These are phyloP conservation scores for Podospora pseudocomata DNA, from an alignment of 495 filamentous ascomycete genomes.

Conservation along the genomic window DNA sequence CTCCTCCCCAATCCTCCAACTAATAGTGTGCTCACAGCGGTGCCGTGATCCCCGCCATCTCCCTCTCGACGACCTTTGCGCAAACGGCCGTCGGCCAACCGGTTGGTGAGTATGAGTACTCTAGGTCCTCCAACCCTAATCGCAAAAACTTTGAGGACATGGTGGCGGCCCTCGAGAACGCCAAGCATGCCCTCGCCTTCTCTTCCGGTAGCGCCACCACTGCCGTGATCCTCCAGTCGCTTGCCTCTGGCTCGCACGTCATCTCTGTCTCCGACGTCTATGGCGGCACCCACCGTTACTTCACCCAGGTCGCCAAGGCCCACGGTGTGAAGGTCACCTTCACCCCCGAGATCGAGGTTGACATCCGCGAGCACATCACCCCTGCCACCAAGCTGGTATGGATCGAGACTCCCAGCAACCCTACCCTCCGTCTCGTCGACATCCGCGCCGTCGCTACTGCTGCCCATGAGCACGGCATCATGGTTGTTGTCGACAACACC, in stretches of 20 bases:
- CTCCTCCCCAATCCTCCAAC: no score
- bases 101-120: constrained; percentile 86
- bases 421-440: constrained; percentile 86
- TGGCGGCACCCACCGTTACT: constrained; percentile 96
- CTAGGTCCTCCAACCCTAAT: constrained; percentile 88
- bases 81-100: constrained; percentile 83
- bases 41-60: constrained; percentile 93
- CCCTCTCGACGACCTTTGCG: constrained; percentile 89
- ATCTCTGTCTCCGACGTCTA: constrained; percentile 97
- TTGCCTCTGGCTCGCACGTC: constrained; percentile 88
- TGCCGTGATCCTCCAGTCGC: constrained; percentile 84
- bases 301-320: constrained; percentile 93
- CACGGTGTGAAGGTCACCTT: constrained; percentile 96
- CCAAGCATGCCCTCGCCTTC: constrained; percentile 90
- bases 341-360: constrained; percentile 81
- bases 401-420: constrained; percentile 96
- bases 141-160: constrained; percentile 89
- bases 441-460: constrained; percentile 76
- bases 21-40: constrained; percentile 38
- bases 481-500: constrained; percentile 98
- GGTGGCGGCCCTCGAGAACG: constrained; percentile 86
- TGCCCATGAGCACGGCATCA: constrained; percentile 83
- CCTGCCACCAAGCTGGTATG: constrained; percentile 92
- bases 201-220: constrained; percentile 93
- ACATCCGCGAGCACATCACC: constrained; percentile 77